phyloP scores from a whole-genome alignment of 148 eudicot genomes.

The Rhododendron molle region DNA sequence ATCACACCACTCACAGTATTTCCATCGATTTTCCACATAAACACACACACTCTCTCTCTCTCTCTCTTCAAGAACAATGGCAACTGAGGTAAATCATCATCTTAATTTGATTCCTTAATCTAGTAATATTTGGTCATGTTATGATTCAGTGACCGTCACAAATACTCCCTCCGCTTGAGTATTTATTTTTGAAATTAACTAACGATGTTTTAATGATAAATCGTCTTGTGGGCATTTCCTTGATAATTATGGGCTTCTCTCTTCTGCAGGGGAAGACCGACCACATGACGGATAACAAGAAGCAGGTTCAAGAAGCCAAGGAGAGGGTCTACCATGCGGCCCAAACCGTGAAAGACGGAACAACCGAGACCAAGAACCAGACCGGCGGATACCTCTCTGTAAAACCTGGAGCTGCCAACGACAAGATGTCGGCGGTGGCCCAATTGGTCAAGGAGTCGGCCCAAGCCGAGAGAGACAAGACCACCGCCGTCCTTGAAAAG shows the following conservation, averaged over 20 bases:
- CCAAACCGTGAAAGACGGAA: constrained; percentile 13
- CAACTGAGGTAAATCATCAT: background rate
- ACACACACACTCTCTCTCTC: background rate
- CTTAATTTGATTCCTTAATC: background rate
- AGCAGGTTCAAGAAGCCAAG: background rate
- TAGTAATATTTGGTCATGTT: background rate
- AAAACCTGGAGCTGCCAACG: constrained; percentile 35
- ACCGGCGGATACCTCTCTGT: background rate
- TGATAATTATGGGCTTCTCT: background rate
- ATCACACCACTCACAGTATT: background rate
- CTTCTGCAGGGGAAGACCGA: background rate
- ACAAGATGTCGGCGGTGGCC: constrained; percentile 26
- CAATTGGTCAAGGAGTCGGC: constrained; percentile 42
- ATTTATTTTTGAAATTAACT: too few relatives aligned
- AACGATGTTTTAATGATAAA: too few relatives aligned
- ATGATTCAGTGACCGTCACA: background rate
- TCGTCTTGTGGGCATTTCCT: background rate
- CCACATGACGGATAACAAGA: background rate
- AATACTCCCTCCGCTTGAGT: background rate
- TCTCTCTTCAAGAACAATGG: background rate
- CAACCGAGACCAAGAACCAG: background rate
- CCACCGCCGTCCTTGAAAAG: constrained; percentile 45
- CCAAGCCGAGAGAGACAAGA: constrained; percentile 51
- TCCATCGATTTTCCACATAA: too few relatives aligned
- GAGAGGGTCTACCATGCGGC: background rate